These are phyloP conservation scores for Coriolopsis trogii DNA, from an alignment of 1,284 basidiomycete genomes.

Conservation along the genomic window DNA sequence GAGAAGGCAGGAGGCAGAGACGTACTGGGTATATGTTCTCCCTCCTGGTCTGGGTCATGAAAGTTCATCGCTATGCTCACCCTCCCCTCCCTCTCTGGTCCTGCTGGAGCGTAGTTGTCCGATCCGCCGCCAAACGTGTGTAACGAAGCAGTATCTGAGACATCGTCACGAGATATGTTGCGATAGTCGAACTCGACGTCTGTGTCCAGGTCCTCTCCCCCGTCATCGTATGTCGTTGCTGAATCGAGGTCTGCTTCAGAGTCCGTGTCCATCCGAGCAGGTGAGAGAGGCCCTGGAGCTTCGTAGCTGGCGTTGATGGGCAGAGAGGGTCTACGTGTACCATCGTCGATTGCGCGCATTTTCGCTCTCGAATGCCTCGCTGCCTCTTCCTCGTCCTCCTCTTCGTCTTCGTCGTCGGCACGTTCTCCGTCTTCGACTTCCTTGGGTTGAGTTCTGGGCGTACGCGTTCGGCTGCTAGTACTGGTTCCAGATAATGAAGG, in stretches of 20 bases:
- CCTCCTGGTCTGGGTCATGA: constrained; percentile 36
- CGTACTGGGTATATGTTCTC: constrained; percentile 27
- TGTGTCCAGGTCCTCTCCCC: constrained; percentile 37
- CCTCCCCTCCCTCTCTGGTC: constrained; percentile 16
- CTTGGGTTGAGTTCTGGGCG: constrained; percentile 20
- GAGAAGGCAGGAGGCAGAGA: constrained; percentile 31
- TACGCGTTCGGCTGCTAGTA: constrained; percentile 25
- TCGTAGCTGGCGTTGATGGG: constrained; percentile 37
- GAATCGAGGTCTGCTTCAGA: constrained; percentile 29
- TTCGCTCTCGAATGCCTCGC: constrained; percentile 40
- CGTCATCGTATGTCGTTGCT: constrained; percentile 19
- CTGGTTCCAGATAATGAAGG: constrained; percentile 37
- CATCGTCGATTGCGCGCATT: constrained; percentile 51
- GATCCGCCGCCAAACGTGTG: constrained; percentile 47
- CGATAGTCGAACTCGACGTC: constrained; percentile 41
- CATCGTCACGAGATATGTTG: constrained; percentile 22
- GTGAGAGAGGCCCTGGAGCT: constrained; percentile 13
- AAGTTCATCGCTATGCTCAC: constrained; percentile 38
- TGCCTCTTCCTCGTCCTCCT: constrained; percentile 39
- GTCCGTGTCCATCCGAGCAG: constrained; percentile 14
- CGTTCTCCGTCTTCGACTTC: constrained; percentile 30
- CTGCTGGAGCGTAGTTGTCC: constrained; percentile 22
- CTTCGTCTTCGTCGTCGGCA: constrained; percentile 39
- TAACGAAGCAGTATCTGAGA: constrained; percentile 50
- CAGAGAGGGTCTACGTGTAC: constrained; percentile 46